phyloP scores from a whole-genome alignment of 1,284 basidiomycete species.

The Rhodotorula sp. region DNA sequence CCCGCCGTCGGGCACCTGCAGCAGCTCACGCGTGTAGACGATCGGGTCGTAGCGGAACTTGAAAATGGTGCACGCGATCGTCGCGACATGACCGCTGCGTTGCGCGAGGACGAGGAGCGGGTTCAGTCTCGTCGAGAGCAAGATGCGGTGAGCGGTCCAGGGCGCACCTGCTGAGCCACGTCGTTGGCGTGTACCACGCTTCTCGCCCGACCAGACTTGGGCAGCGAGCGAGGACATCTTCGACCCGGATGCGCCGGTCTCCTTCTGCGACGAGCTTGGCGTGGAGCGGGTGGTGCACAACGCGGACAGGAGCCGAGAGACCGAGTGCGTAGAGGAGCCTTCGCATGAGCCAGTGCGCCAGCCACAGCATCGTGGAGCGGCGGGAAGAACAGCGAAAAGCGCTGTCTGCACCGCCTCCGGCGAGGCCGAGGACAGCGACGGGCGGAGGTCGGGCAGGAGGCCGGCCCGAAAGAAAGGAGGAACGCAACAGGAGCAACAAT shows the following conservation, averaged over 20 bases:
- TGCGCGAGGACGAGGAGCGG: neutral
- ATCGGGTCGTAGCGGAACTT: constrained; percentile 58
- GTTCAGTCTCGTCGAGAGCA: neutral
- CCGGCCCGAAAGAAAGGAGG: neutral
- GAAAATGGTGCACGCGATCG: constrained; percentile 58
- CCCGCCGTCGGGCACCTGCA: constrained; percentile 68
- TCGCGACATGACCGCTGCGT: constrained; percentile 34
- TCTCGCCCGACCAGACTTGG: constrained; percentile 28
- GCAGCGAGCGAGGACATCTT: constrained; percentile 35
- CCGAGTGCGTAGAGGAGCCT: constrained; percentile 16
- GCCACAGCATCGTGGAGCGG: constrained; percentile 9
- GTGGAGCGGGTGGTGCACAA: constrained; percentile 13
- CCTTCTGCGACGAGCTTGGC: constrained; percentile 14
- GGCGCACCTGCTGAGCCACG: constrained; percentile 37
- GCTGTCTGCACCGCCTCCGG: neutral
- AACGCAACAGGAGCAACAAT: neutral
- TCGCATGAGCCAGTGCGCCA: constrained; percentile 7
- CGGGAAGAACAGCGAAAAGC: neutral
- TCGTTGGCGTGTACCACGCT: constrained; percentile 42
- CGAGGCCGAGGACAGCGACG: neutral
- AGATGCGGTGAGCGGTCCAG: neutral
- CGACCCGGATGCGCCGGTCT: constrained; percentile 5
- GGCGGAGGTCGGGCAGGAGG: neutral
- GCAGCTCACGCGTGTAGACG: constrained; percentile 56
- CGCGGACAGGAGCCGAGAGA: constrained; percentile 17